Evolutionary conservation across 2,329 filamentous ascomycete species (phyloP).

Genomic region (Cryoendolithus antarcticus): DNA sequence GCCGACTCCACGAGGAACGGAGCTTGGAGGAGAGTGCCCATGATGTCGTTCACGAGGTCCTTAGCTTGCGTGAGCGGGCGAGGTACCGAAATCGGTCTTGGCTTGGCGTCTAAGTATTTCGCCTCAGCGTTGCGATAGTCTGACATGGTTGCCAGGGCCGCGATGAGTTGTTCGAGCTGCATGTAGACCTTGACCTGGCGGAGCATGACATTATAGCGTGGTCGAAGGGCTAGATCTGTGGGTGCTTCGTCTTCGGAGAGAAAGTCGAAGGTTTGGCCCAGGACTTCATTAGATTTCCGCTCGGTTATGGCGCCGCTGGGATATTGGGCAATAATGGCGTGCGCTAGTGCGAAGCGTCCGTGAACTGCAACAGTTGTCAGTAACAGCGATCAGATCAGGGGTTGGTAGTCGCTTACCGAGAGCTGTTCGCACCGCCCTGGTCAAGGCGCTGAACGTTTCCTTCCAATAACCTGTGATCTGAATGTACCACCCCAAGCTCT

Average conservation of each 20-base stretch:
- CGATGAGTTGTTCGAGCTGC: constrained; percentile 31
- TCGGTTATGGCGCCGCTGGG: constrained; percentile 34
- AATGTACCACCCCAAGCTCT: constrained; percentile 74
- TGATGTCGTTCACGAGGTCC: constrained; percentile 25
- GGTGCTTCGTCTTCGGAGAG: constrained; percentile 14
- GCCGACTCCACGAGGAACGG: constrained; percentile 14
- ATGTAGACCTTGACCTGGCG: constrained; percentile 26
- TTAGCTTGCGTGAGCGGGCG: constrained; percentile 25
- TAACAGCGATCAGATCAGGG: not conserved
- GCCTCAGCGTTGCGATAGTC: constrained; percentile 32
- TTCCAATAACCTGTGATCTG: constrained; percentile 61
- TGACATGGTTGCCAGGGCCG: constrained; percentile 29
- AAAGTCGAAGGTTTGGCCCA: constrained; percentile 30
- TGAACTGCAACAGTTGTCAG: constrained; percentile 18
- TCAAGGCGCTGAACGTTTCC: constrained; percentile 55
- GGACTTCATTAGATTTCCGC: constrained; percentile 27
- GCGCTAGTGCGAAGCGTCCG: constrained; percentile 43
- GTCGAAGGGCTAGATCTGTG: not conserved
- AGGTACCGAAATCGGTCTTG: constrained; percentile 12
- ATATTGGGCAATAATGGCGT: constrained; percentile 40
- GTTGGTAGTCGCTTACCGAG: too few species aligned
- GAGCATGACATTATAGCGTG: constrained; percentile 9
- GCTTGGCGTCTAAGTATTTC: constrained; percentile 17
- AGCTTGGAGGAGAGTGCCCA: constrained; percentile 25
- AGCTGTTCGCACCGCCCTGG: constrained; percentile 35